Evolutionary conservation across 441 rosid genomes (phyloP), one percentile per base, ranked within the genome.

Genomic region (Kokia cookei): DNA sequence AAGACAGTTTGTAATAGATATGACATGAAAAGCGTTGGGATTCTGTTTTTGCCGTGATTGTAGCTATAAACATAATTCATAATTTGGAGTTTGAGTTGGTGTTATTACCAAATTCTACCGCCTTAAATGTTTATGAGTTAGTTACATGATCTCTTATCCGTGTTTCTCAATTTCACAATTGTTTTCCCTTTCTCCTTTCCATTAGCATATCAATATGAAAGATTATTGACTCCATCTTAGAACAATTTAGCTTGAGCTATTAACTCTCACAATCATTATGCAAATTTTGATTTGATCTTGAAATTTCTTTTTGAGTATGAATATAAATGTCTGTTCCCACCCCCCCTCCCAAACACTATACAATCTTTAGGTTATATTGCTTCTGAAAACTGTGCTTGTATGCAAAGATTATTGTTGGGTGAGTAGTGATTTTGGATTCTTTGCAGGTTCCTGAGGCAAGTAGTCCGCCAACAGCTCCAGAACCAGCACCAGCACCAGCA

Each of bases 381-480:
- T 48, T 26, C 26, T 12, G 5, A 68, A 68, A 7, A 22, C 10
- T 5, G 29, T 27, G 59, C 13, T 7, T 7, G 47, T 67, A 2
- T 48, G 1, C 15, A 10, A 29, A 9, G 9, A 3, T 27, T 50
- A 3, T 4, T 68, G 26, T 32, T 6, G 37, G 10, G 1, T 22
- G 48, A 32, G 48, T n/a, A 10, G 62, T 53, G 48, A 19, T 43
- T 45, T 72, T 59, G 64, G 40, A 59, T 59, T 47, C 51, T 61
- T 53, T 83, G 60, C 74, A 89, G 90, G 84, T 78, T 71, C 82
- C 90, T 17, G 82, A 80, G 63, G 71, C 86, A 68, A 88, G 84
- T 79, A 22, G 5, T 51, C 17, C 82, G 65, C 73, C 88, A 89
- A 82, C 81, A 66, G 81, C 90, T n/a, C 82, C 78, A 62, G 69